Evolutionary conservation across 1,284 basidiomycete species (phyloP).

Genomic region (Pyrrhoderma noxium): DNA sequence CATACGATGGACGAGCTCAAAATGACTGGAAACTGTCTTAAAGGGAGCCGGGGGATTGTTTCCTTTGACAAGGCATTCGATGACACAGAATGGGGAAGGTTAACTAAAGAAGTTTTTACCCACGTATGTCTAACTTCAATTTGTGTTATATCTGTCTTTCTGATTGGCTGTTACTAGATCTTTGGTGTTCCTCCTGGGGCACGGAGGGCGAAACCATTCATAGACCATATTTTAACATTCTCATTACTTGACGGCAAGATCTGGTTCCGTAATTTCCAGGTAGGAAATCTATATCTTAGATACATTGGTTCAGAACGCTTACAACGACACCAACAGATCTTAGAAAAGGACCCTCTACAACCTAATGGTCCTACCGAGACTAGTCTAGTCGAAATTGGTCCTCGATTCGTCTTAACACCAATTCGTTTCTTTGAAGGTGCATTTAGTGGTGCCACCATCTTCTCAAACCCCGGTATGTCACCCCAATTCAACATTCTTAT

Average conservation of each 20-base stretch:
- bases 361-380: slow-evolving; percentile 71
- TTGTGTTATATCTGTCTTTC: not conserved
- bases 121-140: slow-evolving; percentile 59
- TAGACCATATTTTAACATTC: slow-evolving; percentile 96
- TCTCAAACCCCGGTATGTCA: slow-evolving; percentile 83
- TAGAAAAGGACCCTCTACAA: slow-evolving; percentile 73
- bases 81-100: slow-evolving; percentile 76
- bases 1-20: slow-evolving; percentile 99
- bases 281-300: slow-evolving; percentile 25
- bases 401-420: slow-evolving; percentile 94
- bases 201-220: slow-evolving; percentile 91
- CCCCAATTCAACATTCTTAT: slow-evolving; percentile 9
- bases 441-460: slow-evolving; percentile 92
- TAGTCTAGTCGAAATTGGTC: slow-evolving; percentile 90
- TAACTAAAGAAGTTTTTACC: slow-evolving; percentile 94
- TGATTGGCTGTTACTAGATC: too few species aligned
- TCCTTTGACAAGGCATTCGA: slow-evolving; percentile 94
- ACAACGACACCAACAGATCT: slow-evolving; percentile 41
- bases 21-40: slow-evolving; percentile 98
- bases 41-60: slow-evolving; percentile 88
- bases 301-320: slow-evolving; percentile 18
- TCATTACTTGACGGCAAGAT: slow-evolving; percentile 94
- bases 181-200: slow-evolving; percentile 91
- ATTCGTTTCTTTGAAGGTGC: slow-evolving; percentile 98
- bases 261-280: slow-evolving; percentile 99